These are phyloP conservation scores for Entonaema liquescens DNA, from an alignment of 495 filamentous ascomycete genomes.

Conservation along the genomic window DNA sequence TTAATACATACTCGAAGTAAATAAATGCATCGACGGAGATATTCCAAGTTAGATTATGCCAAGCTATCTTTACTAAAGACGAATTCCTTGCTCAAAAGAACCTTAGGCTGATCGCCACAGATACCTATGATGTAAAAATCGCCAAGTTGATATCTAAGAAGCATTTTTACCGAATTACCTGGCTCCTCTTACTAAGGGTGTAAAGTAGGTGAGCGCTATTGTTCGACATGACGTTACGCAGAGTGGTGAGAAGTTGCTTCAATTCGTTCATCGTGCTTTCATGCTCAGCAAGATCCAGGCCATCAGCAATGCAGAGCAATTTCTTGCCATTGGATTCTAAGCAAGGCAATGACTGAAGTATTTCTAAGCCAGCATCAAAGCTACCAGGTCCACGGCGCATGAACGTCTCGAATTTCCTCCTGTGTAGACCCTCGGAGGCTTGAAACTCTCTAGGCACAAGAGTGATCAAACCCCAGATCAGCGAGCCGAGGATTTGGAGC, in stretches of 20 bases:
- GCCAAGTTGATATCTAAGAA: too few relatives aligned
- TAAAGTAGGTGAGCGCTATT: conserved; percentile 8
- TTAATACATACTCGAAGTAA: neutral
- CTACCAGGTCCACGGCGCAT: conserved; percentile 13
- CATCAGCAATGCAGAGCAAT: conserved; percentile 31
- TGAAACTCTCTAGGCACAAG: conserved; percentile 20
- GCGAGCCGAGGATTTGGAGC: conserved; percentile 30
- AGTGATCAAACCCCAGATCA: conserved; percentile 23
- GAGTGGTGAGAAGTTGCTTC: neutral
- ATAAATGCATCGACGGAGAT: neutral
- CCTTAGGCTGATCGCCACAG: too few relatives aligned
- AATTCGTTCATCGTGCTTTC: neutral
- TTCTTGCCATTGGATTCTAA: neutral
- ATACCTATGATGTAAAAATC: neutral
- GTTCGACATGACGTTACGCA: conserved; percentile 5
- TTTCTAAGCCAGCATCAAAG: conserved; percentile 20
- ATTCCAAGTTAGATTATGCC: neutral
- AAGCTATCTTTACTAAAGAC: too few relatives aligned
- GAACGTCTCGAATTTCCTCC: conserved; percentile 15
- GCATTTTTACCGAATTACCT: neutral
- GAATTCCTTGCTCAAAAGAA: too few relatives aligned
- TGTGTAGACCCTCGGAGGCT: neutral
- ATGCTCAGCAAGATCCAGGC: conserved; percentile 20
- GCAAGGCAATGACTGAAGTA: conserved; percentile 24
- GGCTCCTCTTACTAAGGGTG: neutral